Base-by-base conservation (phyloP, 768 basidiomycete genomes). In the Kwoniella mangroviensis region DNA sequence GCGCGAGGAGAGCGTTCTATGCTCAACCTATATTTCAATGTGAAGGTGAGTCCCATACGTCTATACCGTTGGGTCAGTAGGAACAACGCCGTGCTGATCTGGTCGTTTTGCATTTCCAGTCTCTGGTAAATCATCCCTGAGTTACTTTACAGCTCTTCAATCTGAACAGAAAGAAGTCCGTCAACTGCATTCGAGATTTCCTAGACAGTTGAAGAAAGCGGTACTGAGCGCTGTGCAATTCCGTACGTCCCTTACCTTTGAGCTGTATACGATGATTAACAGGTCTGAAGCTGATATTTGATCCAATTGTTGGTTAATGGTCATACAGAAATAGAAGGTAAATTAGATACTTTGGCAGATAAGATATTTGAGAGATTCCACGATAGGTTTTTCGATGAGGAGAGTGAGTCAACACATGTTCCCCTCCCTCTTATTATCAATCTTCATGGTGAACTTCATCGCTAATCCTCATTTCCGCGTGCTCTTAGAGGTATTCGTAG, bases 341-440 rank as follows among this genome's bases (percentile, higher is more conserved):
- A 97, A 69, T 86, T 98, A 65, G 96, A 99, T 84, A 92, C 92
- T 78, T 86, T 99, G 21, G 94, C 96, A 19, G 97, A 99, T 82
- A 90, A 91, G 60, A 92, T 98, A 49, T 97, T 89, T 78, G 95
- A 98, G 73, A 91, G 97, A 63, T 98, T 94, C 87, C 94, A 94
- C 78, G 92, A 98, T 85, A 88, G 97, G 40, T 99, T 94, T 84
- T 98, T 94, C 84, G 85, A 88, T 53, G 90, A 89, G 75, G 97
- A 99, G 84, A 90, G 94, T 95, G 78, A 70, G 94, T 88, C 40
- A 9, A 4, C 5, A 40, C 43, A n/a, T 54, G 49, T 17, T 51
- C 49, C 11, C 21, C 49, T 17, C 21, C n/a, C n/a, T 21, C 22
- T n/a, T 63, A 15, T 26, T 5, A 43, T 28, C 22, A 22, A 21